Percentiles rank a stretch among this genome's conserved stretches.
These are phyloP conservation scores for Firmiana major DNA, from an alignment of 345 rosid species.

Conservation along the genomic window DNA sequence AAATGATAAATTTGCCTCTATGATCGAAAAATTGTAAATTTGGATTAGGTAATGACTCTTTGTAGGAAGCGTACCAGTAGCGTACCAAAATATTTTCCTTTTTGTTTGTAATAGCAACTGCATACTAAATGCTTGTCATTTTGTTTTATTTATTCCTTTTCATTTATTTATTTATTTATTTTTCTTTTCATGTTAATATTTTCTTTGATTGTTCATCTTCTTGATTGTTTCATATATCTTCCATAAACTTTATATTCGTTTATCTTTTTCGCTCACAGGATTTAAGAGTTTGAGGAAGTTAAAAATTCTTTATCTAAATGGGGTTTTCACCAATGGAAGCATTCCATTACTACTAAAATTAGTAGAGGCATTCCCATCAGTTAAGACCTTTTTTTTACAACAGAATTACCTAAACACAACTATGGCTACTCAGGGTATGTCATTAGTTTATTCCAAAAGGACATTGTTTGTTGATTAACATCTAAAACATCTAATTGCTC, in stretches of 20 bases:
- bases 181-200: too few species aligned
- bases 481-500: background rate
- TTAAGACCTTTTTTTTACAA: background rate
- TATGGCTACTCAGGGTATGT: background rate
- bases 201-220: too few species aligned
- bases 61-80: too few species aligned
- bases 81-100: background rate
- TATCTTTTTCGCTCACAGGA: background rate
- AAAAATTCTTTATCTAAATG: background rate
- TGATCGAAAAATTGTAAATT: too few species aligned
- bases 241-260: background rate
- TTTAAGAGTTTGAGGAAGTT: background rate
- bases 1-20: too few species aligned
- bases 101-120: too few species aligned
- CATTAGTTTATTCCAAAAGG: background rate
- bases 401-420: background rate
- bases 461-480: background rate
- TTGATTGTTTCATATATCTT: too few species aligned
- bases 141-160: too few species aligned
- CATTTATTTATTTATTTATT: too few species aligned
- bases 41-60: background rate
- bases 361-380: background rate
- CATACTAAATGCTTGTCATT: too few species aligned
- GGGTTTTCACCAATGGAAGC: background rate
- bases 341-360: background rate